Evolutionary conservation across 2,329 filamentous ascomycete species (phyloP).

Genomic region (Cordyceps cicadae): DNA sequence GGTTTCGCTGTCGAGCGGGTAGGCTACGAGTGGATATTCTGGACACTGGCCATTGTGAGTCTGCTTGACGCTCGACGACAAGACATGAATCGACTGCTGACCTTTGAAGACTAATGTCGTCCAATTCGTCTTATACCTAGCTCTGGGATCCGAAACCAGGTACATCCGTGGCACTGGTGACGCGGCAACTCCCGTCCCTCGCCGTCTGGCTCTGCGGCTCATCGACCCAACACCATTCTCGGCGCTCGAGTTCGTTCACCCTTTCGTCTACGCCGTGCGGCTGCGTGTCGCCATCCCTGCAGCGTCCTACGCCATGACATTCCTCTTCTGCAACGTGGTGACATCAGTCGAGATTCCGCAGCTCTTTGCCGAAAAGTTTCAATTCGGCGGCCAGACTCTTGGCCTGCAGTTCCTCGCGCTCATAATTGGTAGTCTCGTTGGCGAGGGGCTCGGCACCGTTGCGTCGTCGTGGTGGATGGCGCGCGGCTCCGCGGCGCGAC

Average conservation of each 20-base stretch:
- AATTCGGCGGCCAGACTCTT: not conserved
- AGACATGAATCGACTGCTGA: not conserved
- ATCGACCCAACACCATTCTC: conserved; percentile 4
- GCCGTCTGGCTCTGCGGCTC: not conserved
- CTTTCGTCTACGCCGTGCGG: not conserved
- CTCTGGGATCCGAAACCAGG: not conserved
- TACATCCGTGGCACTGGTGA: not conserved
- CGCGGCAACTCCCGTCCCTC: not conserved
- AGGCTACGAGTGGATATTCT: conserved; percentile 4
- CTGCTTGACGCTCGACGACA: not conserved
- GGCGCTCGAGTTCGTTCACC: not conserved
- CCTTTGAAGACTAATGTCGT: not conserved
- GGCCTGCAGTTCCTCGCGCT: conserved; percentile 6
- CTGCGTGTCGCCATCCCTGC: not conserved
- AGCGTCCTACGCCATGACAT: not conserved
- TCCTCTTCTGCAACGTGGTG: conserved; percentile 4
- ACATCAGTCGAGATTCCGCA: conserved; percentile 8
- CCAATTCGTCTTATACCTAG: not conserved
- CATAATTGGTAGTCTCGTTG: conserved; percentile 1
- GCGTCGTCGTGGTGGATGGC: not conserved
- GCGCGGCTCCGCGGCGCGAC: not conserved
- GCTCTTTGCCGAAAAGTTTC: conserved; percentile 5
- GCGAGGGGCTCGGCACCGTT: not conserved
- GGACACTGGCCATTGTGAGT: conserved; percentile 6
- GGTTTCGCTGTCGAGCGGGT: not conserved